Conservation (phyloP, 1,284 basidiomycete genomes). For the Dichomitus squalens region DNA sequence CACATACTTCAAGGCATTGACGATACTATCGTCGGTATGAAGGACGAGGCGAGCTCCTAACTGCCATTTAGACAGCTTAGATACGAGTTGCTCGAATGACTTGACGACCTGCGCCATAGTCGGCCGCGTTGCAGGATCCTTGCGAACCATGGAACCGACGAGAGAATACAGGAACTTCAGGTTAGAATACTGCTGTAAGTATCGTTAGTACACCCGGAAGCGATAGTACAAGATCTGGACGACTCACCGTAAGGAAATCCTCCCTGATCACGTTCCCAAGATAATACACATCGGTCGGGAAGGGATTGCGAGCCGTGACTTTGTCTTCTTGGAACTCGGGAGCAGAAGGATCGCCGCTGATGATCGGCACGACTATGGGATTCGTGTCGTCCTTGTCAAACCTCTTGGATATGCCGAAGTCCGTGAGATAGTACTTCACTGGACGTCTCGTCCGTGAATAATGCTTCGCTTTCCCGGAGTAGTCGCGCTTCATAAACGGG, state of each 20-base stretch:
- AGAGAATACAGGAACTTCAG: conserved; percentile 1
- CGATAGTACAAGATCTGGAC: no score
- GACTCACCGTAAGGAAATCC: conserved; percentile 6
- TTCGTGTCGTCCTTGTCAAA: conserved; percentile 1
- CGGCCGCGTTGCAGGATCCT: background rate
- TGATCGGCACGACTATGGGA: conserved; percentile 30
- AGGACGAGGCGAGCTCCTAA: background rate
- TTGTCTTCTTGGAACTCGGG: conserved; percentile 6
- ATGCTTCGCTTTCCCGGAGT: conserved; percentile 23
- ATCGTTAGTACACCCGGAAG: no score
- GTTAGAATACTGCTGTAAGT: background rate
- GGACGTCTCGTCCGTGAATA: conserved; percentile 31
- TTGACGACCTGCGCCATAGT: background rate
- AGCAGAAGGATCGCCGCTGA: conserved; percentile 33
- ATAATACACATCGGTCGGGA: conserved; percentile 24
- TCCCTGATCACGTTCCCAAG: conserved; percentile 32
- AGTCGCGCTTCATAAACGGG: conserved; percentile 14
- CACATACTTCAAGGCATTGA: background rate
- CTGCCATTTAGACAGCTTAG: background rate
- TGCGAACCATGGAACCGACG: background rate
- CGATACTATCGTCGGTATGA: background rate
- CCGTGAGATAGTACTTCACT: conserved; percentile 34
- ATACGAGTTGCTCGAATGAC: background rate
- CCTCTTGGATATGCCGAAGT: conserved; percentile 38
- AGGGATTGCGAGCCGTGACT: conserved; percentile 20